Base-by-base conservation (phyloP, 108 stramenopile species). In the Pseudonitzschia multistriata region DNA sequence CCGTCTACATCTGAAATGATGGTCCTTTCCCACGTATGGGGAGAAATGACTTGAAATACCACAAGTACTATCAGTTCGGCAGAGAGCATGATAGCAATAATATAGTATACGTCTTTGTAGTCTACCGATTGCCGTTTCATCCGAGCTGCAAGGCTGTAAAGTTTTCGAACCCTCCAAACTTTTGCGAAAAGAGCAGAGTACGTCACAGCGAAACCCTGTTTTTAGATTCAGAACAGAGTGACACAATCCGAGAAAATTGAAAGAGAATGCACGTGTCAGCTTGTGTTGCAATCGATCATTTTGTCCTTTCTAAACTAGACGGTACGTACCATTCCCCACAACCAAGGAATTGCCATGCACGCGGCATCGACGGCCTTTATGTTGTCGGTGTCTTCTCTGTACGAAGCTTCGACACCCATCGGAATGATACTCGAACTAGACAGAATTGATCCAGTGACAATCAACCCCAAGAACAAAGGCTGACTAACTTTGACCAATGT, bases 291-390 rank as follows among this genome's bases (percentile, higher is more conserved):
- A 30, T 4, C 13, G 57, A 35, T 59, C 3, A 15, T 59, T 19
- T 1, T 36, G 57, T 4, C 33, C 31, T 21, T 25, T 8, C 54
- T 13, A 30, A 55, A 4, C 27, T 13, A 30, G 4, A 79, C 39
- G 2, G 21, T 73, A 62, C 74, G 74, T 31, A 73, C 78, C 69
- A 79, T 49, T 17, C 73, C 78, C 34, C 63, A 74, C 22, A 79
- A 62, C 78, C 78, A 79, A 5, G 78, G 78, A 5, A 74, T 69
- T 28, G 73, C 55, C 78, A 79, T 79, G 36, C 78, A 79, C 8
- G 69, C 74, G 21, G 47, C 34, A 35, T 59, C 57, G 15, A 59
- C 13, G n/a, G 10, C 13, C 28, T 33, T 33, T 27, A 59, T 36
- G 29, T 24, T 36, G 19, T 59, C 57, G 35, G 33, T 36, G 4